phyloP scores from a whole-genome alignment of 2,329 filamentous ascomycete genomes.

The Alternaria tenuissima region DNA sequence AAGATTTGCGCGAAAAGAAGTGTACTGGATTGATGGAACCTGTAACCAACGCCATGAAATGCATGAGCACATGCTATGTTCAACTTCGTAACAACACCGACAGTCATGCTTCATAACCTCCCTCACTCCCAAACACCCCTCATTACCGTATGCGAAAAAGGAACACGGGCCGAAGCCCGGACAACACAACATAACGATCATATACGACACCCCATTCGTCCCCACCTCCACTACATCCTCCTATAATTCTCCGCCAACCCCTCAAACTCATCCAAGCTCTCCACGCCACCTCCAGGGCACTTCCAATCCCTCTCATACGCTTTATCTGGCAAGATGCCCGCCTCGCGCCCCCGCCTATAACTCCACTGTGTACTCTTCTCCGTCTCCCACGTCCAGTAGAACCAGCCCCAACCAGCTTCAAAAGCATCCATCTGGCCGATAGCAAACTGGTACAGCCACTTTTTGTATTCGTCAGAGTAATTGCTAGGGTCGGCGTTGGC shows the following conservation, averaged over 20 bases:
- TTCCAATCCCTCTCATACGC: conserved; percentile 55
- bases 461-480: conserved; percentile 80
- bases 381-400: conserved; percentile 99
- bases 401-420: conserved; percentile 95
- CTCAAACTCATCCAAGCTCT: conserved; percentile 52
- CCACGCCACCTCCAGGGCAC: conserved; percentile 44
- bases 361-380: conserved; percentile 90
- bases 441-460: conserved; percentile 87
- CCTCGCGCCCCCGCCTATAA: conserved; percentile 79
- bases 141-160: not conserved
- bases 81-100: not conserved
- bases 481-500: conserved; percentile 76
- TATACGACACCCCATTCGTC: not conserved
- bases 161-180: not conserved
- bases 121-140: not conserved
- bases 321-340: conserved; percentile 76
- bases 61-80: not conserved
- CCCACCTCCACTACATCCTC: not conserved
- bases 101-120: not conserved
- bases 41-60: not conserved
- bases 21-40: not conserved
- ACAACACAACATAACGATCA: not conserved
- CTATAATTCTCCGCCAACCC: conserved; percentile 57
- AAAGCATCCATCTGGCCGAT: conserved; percentile 96
- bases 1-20: not conserved